phyloP scores from a whole-genome alignment of 164 flowering plant genomes.

The Pachysandra terminalis region DNA sequence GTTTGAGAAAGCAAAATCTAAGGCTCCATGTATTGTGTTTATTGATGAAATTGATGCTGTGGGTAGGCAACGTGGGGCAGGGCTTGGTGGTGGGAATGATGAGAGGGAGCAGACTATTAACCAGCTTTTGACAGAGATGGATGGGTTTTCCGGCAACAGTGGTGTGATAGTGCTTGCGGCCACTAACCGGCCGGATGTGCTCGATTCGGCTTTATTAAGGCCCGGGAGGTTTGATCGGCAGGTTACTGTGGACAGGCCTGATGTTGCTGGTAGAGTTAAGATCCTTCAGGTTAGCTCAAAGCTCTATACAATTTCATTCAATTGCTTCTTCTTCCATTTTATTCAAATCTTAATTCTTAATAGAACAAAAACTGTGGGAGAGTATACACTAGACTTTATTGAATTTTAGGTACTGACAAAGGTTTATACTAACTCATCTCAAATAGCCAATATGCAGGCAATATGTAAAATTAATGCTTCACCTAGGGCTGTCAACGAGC shows the following conservation, averaged over 20 bases:
- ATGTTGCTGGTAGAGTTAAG: slow-evolving; percentile 91
- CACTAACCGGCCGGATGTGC: slow-evolving; percentile 92
- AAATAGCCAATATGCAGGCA: too few relatives aligned
- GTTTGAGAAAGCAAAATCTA: slow-evolving; percentile 92
- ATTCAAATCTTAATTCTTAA: neutral
- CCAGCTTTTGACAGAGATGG: slow-evolving; percentile 96
- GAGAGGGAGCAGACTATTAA: slow-evolving; percentile 97
- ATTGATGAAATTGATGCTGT: slow-evolving; percentile 99
- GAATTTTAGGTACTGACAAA: too few relatives aligned
- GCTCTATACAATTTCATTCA: neutral
- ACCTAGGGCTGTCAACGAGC: too few relatives aligned
- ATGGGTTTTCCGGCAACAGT: slow-evolving; percentile 84
- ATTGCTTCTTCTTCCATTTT: neutral
- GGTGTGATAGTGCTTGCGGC: slow-evolving; percentile 96
- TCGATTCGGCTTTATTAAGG: slow-evolving; percentile 87
- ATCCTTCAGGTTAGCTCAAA: slow-evolving; percentile 71
- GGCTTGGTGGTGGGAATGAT: slow-evolving; percentile 95
- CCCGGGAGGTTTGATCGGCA: slow-evolving; percentile 99
- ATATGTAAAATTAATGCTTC: too few relatives aligned
- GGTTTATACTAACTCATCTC: too few relatives aligned
- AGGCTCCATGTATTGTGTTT: slow-evolving; percentile 94
- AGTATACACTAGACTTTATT: neutral
- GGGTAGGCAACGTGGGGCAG: slow-evolving; percentile 97
- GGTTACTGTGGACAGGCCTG: slow-evolving; percentile 92
- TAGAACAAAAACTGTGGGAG: neutral